Percentiles rank a stretch among this genome's conserved stretches.
These are phyloP conservation scores for Zasmidium cellare DNA, from an alignment of 2,329 filamentous ascomycete species.

Conservation along the genomic window DNA sequence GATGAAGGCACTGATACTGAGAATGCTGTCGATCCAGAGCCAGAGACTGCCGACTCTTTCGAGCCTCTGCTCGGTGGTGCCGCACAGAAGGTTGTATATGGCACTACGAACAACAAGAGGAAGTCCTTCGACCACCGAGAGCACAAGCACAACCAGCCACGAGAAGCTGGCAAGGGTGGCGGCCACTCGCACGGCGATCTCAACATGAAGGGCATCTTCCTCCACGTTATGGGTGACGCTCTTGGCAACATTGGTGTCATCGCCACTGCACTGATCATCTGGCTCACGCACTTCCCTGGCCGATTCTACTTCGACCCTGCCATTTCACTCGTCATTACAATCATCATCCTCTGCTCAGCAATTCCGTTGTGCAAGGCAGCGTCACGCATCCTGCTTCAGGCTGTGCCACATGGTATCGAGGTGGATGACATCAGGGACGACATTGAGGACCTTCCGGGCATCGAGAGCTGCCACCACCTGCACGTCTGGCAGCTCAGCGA, in stretches of 20 bases:
- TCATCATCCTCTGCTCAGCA: constrained; percentile 70
- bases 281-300: constrained; percentile 79
- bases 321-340: constrained; percentile 90
- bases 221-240: constrained; percentile 75
- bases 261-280: constrained; percentile 80
- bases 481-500: constrained; percentile 98
- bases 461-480: constrained; percentile 89
- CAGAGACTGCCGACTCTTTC: constrained; percentile 35
- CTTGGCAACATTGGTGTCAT: constrained; percentile 87
- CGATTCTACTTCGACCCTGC: constrained; percentile 86
- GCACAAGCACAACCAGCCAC: constrained; percentile 81
- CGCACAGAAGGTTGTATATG: constrained; percentile 33
- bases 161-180: constrained; percentile 57
- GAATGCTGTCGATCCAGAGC: constrained; percentile 41
- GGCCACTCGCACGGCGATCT: constrained; percentile 83
- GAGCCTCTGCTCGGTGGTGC: constrained; percentile 30
- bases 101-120: constrained; percentile 25
- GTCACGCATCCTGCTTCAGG: constrained; percentile 87
- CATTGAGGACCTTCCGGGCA: constrained; percentile 79
- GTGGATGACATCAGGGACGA: constrained; percentile 91
- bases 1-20: constrained; percentile 55
- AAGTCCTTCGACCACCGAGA: constrained; percentile 41
- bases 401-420: constrained; percentile 83
- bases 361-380: constrained; percentile 78
- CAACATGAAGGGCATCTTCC: constrained; percentile 82